These are phyloP conservation scores for Musa beccarii DNA, from an alignment of 176 grass and related monocot genomes.

Conservation along the genomic window DNA sequence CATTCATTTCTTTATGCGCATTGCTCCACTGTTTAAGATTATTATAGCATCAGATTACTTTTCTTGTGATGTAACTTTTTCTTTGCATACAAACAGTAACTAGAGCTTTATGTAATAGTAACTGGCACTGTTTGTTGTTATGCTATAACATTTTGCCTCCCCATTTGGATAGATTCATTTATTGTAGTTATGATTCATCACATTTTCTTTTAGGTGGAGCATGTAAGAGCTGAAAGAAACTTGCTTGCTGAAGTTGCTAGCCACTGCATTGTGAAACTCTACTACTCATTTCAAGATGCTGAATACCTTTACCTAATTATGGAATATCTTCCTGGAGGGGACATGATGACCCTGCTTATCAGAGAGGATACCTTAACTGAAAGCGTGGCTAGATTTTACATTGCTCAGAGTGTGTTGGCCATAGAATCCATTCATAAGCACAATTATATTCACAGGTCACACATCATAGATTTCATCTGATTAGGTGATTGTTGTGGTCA, in stretches of 20 bases:
- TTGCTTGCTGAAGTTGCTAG: constrained; percentile 93
- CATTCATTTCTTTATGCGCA: neutral
- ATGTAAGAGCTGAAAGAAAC: constrained; percentile 99
- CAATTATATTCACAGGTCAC: constrained; percentile 96
- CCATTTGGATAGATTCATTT: neutral
- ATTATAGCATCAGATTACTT: neutral
- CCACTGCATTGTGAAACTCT: constrained; percentile 91
- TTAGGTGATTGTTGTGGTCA: neutral
- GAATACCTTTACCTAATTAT: constrained; percentile 94
- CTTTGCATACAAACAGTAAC: neutral
- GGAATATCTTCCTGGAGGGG: constrained; percentile 96
- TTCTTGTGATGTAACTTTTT: neutral
- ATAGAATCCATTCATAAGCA: constrained; percentile 98
- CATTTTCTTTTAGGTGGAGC: constrained; percentile 54
- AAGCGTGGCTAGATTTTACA: constrained; percentile 80
- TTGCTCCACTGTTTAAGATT: neutral
- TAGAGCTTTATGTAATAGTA: neutral
- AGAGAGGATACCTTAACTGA: constrained; percentile 94
- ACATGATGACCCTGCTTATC: constrained; percentile 97
- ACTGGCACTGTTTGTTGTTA: neutral
- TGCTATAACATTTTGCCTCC: neutral
- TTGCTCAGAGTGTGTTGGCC: constrained; percentile 86
- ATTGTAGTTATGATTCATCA: neutral
- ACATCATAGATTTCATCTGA: neutral
- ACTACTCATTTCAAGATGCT: constrained; percentile 93